These are phyloP conservation scores for Mortierella antarctica DNA, from an alignment of 192 early-diverging fungal species.

Conservation along the genomic window DNA sequence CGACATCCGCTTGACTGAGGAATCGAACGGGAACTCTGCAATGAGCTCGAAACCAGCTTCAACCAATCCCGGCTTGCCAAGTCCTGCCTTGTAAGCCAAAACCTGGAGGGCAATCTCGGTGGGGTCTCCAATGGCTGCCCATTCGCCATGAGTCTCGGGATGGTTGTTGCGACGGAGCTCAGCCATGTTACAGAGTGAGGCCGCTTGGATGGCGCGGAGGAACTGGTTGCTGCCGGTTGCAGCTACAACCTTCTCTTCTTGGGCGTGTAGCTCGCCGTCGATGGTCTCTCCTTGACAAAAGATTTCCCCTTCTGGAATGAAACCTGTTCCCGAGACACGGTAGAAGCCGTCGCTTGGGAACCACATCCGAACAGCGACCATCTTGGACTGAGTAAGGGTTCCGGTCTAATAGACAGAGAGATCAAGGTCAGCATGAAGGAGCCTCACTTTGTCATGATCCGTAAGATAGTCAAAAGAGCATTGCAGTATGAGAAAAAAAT, in stretches of 20 bases:
- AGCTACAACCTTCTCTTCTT: slow-evolving; percentile 49
- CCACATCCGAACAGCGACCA: slow-evolving; percentile 88
- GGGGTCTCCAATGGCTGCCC: slow-evolving; percentile 87
- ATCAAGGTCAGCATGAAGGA: background rate
- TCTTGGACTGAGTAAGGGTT: slow-evolving; percentile 94
- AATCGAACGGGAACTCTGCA: slow-evolving; percentile 70
- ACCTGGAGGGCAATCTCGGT: slow-evolving; percentile 95
- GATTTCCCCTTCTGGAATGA: slow-evolving; percentile 67
- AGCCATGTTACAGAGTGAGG: slow-evolving; percentile 88
- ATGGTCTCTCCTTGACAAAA: slow-evolving; percentile 34
- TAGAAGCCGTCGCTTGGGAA: slow-evolving; percentile 78
- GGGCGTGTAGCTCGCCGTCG: slow-evolving; percentile 12
- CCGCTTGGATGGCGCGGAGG: slow-evolving; percentile 61
- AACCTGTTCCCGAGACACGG: slow-evolving; percentile 73
- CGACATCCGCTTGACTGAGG: slow-evolving; percentile 90
- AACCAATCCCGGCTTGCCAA: slow-evolving; percentile 75
- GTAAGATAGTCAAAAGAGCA: background rate
- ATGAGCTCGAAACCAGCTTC: slow-evolving; percentile 50
- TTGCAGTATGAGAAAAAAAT: background rate
- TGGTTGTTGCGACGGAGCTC: slow-evolving; percentile 70
- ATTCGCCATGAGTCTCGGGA: slow-evolving; percentile 65
- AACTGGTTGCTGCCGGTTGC: slow-evolving; percentile 53
- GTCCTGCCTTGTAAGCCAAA: slow-evolving; percentile 81
- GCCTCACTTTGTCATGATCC: too few species aligned
- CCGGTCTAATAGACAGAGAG: slow-evolving; percentile 61